Evolutionary conservation across 352 stramenopile genomes (phyloP).

Genomic region (Phytopythium delawarense): DNA sequence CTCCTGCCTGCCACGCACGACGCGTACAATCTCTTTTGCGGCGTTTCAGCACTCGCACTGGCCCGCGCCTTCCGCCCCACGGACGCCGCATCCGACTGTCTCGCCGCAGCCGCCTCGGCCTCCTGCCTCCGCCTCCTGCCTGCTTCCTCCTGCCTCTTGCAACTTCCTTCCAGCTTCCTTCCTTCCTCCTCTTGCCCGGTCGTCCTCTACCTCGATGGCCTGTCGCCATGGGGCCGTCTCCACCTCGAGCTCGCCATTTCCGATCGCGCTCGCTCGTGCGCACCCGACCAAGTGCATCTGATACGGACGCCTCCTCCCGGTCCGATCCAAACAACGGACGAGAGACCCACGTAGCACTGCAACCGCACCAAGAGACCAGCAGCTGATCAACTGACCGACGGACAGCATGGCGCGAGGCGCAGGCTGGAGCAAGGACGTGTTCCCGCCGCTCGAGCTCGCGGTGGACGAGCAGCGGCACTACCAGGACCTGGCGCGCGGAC

Average conservation of each 20-base stretch:
- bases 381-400: background rate
- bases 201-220: too few relatives aligned
- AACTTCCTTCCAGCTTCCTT: too few relatives aligned
- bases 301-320: background rate
- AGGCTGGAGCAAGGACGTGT: constrained; percentile 26
- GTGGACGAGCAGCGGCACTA: constrained; percentile 21
- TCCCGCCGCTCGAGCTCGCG: constrained; percentile 23
- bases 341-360: too few relatives aligned
- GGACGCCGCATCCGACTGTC: background rate
- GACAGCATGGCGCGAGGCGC: background rate
- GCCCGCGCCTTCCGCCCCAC: background rate
- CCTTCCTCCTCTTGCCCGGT: background rate
- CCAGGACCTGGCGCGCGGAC: constrained; percentile 17
- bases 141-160: background rate
- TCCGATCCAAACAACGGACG: too few relatives aligned
- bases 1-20: background rate
- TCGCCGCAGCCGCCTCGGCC: background rate
- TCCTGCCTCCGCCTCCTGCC: background rate
- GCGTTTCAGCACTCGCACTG: constrained; percentile 4
- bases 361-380: background rate
- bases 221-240: too few relatives aligned
- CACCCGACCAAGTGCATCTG: background rate
- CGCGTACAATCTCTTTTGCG: background rate
- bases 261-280: constrained; percentile 1
- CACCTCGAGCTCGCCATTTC: background rate